Conservation (phyloP, 148 eudicot genomes). For the Gaultheria prostrata region DNA sequence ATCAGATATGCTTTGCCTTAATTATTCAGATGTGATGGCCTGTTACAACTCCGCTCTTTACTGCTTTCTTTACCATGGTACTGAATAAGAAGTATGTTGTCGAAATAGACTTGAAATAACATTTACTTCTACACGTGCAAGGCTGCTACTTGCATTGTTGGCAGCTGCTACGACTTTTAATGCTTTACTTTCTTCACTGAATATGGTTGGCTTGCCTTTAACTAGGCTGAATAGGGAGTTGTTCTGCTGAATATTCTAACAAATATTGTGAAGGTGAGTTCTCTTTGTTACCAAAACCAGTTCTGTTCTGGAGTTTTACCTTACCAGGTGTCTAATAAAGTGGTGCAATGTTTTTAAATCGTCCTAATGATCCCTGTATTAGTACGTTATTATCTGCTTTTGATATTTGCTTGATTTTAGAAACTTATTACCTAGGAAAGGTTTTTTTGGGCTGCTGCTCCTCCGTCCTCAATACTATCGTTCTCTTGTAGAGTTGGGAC, state of each 20-base stretch:
- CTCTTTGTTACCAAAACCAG: not conserved
- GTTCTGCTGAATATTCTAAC: conserved; percentile 27
- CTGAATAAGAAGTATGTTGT: not conserved
- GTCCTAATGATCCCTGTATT: not conserved
- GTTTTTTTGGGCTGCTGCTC: conserved; percentile 4
- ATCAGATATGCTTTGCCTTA: no score
- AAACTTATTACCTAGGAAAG: not conserved
- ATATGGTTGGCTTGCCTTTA: not conserved
- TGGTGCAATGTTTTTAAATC: not conserved
- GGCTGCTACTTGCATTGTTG: conserved; percentile 3
- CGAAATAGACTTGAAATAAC: not conserved
- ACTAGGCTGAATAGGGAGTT: conserved; percentile 30
- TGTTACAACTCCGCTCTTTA: not conserved
- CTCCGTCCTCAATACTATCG: not conserved
- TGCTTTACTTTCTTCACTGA: not conserved
- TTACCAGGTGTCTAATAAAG: not conserved
- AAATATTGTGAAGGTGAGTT: conserved; percentile 36
- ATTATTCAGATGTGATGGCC: not conserved
- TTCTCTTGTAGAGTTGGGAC: not conserved
- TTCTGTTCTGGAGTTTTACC: not conserved
- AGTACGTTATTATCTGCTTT: not conserved
- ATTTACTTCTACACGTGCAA: not conserved
- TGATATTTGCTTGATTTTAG: not conserved
- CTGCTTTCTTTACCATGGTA: not conserved
- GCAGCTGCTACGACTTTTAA: not conserved